Percentiles rank a stretch among this genome's conserved stretches.
phyloP scores from a whole-genome alignment of 2,329 filamentous ascomycete genomes.

The Phoma sp. region DNA sequence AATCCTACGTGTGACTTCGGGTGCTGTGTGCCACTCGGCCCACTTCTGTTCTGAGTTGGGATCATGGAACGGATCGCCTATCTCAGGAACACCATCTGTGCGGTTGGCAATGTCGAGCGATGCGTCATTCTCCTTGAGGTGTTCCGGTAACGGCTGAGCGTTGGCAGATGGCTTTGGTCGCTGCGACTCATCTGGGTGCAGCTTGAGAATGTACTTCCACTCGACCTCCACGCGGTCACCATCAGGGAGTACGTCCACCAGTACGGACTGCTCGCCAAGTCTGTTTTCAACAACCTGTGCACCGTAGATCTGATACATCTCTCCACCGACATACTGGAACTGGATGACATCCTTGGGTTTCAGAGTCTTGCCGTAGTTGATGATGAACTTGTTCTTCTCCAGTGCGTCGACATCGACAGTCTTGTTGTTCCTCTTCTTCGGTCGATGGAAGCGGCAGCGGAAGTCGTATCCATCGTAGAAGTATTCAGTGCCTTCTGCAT shows the following conservation, averaged over 20 bases:
- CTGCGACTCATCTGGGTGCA: conserved; percentile 73
- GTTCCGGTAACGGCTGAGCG: conserved; percentile 72
- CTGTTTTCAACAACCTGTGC: conserved; percentile 87
- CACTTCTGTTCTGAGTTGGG: conserved; percentile 56
- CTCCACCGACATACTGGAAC: conserved; percentile 76
- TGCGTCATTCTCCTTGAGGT: conserved; percentile 57
- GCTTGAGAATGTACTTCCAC: conserved; percentile 82
- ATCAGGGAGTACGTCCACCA: conserved; percentile 84
- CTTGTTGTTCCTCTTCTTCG: conserved; percentile 86
- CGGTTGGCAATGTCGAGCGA: conserved; percentile 56
- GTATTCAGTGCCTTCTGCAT: conserved; percentile 90
- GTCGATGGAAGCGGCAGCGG: conserved; percentile 91
- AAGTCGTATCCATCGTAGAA: conserved; percentile 92
- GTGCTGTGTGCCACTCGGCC: conserved; percentile 73
- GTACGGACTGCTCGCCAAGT: conserved; percentile 73
- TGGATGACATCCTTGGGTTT: conserved; percentile 81
- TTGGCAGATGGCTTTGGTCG: conserved; percentile 77
- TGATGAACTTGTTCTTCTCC: conserved; percentile 74
- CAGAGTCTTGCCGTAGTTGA: conserved; percentile 71
- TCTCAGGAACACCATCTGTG: conserved; percentile 58
- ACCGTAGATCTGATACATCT: conserved; percentile 90
- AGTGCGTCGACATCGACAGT: conserved; percentile 72
- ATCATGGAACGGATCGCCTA: conserved; percentile 57
- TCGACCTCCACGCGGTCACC: conserved; percentile 82
- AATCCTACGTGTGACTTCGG: conserved; percentile 58